phyloP scores from a whole-genome alignment of 176 grass and related monocot genomes.

The Avena eriantha region DNA sequence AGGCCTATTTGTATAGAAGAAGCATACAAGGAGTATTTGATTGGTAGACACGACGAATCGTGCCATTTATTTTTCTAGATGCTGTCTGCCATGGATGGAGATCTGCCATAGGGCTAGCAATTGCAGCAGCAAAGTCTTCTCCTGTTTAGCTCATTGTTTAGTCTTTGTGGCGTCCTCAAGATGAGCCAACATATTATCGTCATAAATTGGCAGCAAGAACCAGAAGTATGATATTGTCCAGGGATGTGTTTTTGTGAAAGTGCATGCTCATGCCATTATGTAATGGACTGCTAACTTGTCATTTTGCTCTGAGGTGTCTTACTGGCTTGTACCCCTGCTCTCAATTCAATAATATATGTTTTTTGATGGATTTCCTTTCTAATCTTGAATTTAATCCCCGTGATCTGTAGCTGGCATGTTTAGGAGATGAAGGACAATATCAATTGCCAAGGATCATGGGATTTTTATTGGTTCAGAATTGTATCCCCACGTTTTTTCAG shows the following conservation, averaged over 20 bases:
- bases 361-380: too few relatives aligned
- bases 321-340: not conserved
- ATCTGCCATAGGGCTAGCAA: not conserved
- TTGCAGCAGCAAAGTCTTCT: not conserved
- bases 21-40: not conserved
- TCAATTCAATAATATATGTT: not conserved
- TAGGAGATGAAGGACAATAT: conserved; percentile 32
- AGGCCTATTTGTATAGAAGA: conserved; percentile 31
- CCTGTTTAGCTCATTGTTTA: not conserved
- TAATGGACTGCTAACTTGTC: not conserved
- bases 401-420: conserved; percentile 13
- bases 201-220: conserved; percentile 20
- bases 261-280: not conserved
- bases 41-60: conserved; percentile 18
- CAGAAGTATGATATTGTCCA: not conserved
- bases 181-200: not conserved
- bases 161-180: not conserved
- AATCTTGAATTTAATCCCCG: not conserved
- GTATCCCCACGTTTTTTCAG: not conserved
- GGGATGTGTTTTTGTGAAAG: not conserved
- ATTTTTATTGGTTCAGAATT: conserved; percentile 21
- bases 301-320: not conserved
- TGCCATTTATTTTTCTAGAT: not conserved
- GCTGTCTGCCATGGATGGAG: conserved; percentile 15
- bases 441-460: conserved; percentile 41